Base-by-base conservation (phyloP, 495 filamentous ascomycete species). In the Penicillium macrosclerotiorum region DNA sequence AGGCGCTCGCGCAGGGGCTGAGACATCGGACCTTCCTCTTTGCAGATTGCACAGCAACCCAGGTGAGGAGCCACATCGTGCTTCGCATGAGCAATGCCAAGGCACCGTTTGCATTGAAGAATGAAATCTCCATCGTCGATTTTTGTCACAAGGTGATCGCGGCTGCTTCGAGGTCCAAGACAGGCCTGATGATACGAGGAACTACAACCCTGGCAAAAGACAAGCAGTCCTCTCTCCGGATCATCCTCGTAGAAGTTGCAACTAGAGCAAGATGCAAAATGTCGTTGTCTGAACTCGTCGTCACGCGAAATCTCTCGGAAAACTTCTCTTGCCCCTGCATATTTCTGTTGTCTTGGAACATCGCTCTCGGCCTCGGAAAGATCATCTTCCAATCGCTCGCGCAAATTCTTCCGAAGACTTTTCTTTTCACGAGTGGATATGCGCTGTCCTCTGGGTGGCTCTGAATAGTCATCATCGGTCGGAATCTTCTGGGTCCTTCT, bases 71-170 rank as follows among this genome's bases (percentile, higher is more conserved):
- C 79, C 3, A 73, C 72, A 1, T 59, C 48, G 52, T 96, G 88
- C 54, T 88, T 92, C 38, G 78, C 77, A 40, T 73, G 71, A 26
- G 81, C 65, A 13, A 69, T 57, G 17, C 85, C 82, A 32, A 96
- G 71, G 57, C 94, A 99, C 31, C 84, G 86, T 45, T 81, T 82
- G 63, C 94, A 99, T 61, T 99, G 94, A 26, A 97, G 69, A 29
- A 97, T 83, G 54, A 93, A 96, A 12, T 85, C 71, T 11, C 84
- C 81, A 4, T 82, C 69, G 3, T 69, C 80, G 36, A 96, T 71
- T 62, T 96, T 97, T n/a, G 93, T 96, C 18, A 94, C 89, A n/a
- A 92, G 72, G 65, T 97, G 93, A 4, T 96, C 89, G 32, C 94
- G 77, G 8, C 52, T 62, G 23, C 69, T 77, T 13, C 92, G 81